Conservation (phyloP, 2,329 filamentous ascomycete genomes). For the Venturiaceae sp. region DNA sequence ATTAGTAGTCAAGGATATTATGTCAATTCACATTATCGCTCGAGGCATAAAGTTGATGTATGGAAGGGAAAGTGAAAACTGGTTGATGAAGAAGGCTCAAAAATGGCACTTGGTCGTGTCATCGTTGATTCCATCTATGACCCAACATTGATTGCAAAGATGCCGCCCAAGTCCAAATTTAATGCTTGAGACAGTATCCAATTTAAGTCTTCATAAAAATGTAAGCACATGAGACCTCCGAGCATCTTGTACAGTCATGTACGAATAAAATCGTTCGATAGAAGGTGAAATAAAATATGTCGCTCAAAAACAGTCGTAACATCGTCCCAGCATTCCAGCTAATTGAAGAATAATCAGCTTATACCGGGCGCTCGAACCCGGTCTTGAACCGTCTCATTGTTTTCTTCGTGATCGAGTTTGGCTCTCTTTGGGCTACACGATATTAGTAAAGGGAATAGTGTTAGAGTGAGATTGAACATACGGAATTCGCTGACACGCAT, state of each 20-base stretch:
- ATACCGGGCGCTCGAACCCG: background rate
- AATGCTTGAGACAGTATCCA: background rate
- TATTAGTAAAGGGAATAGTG: background rate
- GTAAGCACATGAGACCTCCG: background rate
- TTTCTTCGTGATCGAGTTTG: background rate
- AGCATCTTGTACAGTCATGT: background rate
- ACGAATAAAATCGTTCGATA: background rate
- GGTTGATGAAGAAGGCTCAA: background rate
- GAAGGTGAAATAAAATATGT: background rate
- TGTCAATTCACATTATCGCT: too few relatives aligned
- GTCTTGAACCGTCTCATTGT: background rate
- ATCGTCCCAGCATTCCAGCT: background rate
- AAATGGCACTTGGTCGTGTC: background rate
- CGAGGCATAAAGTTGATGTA: too few relatives aligned
- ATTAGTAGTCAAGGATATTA: too few relatives aligned
- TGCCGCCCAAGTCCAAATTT: background rate
- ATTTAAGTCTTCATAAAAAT: background rate
- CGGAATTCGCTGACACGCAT: slow-evolving; percentile 1
- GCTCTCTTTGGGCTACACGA: background rate
- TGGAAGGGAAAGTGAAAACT: background rate
- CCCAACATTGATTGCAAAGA: background rate
- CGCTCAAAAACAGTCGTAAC: background rate
- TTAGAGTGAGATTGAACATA: background rate
- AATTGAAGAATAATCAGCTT: background rate
- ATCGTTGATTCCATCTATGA: background rate